These are phyloP conservation scores for Hanseniaspora clermontiae DNA, from an alignment of 805 yeast genomes.

Conservation along the genomic window DNA sequence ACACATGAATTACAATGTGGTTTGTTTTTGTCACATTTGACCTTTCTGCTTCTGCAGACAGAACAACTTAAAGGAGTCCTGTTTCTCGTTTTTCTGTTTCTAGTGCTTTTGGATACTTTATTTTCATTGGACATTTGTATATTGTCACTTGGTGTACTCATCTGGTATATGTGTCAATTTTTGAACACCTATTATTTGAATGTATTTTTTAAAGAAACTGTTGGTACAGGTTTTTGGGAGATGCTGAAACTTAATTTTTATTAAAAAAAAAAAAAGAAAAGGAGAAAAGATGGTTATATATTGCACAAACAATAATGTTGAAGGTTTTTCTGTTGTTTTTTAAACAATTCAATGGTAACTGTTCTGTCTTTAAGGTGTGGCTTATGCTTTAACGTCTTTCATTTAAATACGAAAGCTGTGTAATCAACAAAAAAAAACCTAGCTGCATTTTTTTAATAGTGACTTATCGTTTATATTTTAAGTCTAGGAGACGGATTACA, in stretches of 20 bases:
- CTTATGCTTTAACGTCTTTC: no score
- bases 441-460: no score
- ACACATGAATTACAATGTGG: constrained; percentile 48
- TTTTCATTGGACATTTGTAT: background rate
- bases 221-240: no score
- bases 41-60: constrained; percentile 39
- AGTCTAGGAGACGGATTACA: background rate
- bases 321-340: no score
- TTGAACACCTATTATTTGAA: no score
- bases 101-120: constrained; percentile 1
- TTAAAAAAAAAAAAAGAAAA: no score
- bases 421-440: background rate
- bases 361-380: no score
- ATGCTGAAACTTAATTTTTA: background rate
- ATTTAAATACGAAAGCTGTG: background rate
- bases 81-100: constrained; percentile 31
- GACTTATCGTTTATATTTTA: constrained; percentile 1
- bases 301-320: no score
- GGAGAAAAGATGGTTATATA: no score
- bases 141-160: background rate
- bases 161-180: background rate
- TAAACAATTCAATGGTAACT: no score
- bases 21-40: constrained; percentile 38
- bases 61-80: constrained; percentile 38
- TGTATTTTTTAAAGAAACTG: no score